Percentiles rank a stretch among this genome's conserved stretches.
Evolutionary conservation across 2,329 filamentous ascomycete species (phyloP).

Genomic region (Dothiorella sarmentorum): DNA sequence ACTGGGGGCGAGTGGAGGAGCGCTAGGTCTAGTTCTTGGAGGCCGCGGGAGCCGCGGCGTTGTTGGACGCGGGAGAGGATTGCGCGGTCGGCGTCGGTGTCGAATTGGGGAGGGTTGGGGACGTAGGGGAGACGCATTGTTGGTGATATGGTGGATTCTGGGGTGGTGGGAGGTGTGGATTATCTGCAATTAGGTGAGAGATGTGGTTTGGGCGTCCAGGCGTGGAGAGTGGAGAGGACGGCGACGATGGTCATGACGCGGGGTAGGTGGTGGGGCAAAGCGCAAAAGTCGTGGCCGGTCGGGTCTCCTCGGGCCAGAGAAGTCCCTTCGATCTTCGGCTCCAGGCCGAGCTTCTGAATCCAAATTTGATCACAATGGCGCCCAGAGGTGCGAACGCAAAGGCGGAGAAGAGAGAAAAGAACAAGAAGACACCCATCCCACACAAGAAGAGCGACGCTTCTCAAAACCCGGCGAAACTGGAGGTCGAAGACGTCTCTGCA

Average conservation of each 20-base stretch:
- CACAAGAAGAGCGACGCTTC: background rate
- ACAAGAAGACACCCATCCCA: background rate
- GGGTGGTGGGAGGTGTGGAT: too few species aligned
- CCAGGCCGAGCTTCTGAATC: background rate
- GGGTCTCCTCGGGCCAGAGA: background rate
- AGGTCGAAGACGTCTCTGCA: background rate
- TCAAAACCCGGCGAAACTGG: background rate
- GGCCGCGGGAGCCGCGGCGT: conserved; percentile 47
- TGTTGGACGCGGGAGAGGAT: conserved; percentile 51
- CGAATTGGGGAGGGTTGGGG: conserved; percentile 48
- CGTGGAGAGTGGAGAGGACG: background rate
- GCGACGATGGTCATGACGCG: background rate
- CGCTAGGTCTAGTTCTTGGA: conserved; percentile 53
- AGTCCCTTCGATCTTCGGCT: background rate
- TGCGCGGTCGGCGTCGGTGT: conserved; percentile 46
- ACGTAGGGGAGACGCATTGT: conserved; percentile 56
- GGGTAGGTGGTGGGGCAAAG: background rate
- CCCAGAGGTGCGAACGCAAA: conserved; percentile 2
- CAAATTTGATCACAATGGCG: background rate
- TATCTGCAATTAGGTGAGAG: background rate
- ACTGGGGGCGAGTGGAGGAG: conserved; percentile 55
- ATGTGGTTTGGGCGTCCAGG: background rate
- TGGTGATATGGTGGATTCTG: background rate
- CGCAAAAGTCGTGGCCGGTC: background rate
- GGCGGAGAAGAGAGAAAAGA: background rate